Evolutionary conservation across 805 yeast species (phyloP).

Genomic region (Candida vaughaniae): DNA sequence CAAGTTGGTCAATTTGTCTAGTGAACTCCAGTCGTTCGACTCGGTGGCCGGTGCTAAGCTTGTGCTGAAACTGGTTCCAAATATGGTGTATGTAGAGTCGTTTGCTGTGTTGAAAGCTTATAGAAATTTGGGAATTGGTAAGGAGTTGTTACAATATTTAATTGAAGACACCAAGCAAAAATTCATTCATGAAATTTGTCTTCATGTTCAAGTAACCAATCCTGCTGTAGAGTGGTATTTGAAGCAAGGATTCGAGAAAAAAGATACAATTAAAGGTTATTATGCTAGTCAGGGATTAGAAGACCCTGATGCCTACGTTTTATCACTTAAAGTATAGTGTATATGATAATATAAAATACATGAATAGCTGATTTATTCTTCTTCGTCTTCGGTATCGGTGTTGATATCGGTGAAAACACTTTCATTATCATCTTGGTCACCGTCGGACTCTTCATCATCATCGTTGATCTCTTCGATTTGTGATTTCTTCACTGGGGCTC

Average conservation of each 20-base stretch:
- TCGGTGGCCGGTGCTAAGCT: conserved; percentile 26
- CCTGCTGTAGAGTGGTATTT: conserved; percentile 51
- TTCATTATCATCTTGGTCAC: conserved; percentile 39
- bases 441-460: conserved; percentile 17
- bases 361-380: conserved; percentile 13
- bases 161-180: conserved; percentile 54
- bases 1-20: conserved; percentile 43
- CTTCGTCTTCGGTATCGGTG: conserved; percentile 47
- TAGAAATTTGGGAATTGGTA: conserved; percentile 61
- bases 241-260: conserved; percentile 46
- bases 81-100: conserved; percentile 61
- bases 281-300: conserved; percentile 46
- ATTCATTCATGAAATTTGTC: conserved; percentile 51
- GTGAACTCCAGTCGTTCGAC: conserved; percentile 21
- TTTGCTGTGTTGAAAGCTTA: conserved; percentile 69
- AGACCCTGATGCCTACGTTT: conserved; percentile 48
- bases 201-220: conserved; percentile 53
- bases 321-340: conserved; percentile 21
- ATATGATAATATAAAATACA: neutral
- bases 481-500: conserved; percentile 50
- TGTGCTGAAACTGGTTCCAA: conserved; percentile 36
- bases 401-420: conserved; percentile 45
- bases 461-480: conserved; percentile 12
- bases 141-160: conserved; percentile 53
- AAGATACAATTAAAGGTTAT: conserved; percentile 42